Evolutionary conservation across 2,329 filamentous ascomycete species (phyloP).

Genomic region (Aschersonia sp.): DNA sequence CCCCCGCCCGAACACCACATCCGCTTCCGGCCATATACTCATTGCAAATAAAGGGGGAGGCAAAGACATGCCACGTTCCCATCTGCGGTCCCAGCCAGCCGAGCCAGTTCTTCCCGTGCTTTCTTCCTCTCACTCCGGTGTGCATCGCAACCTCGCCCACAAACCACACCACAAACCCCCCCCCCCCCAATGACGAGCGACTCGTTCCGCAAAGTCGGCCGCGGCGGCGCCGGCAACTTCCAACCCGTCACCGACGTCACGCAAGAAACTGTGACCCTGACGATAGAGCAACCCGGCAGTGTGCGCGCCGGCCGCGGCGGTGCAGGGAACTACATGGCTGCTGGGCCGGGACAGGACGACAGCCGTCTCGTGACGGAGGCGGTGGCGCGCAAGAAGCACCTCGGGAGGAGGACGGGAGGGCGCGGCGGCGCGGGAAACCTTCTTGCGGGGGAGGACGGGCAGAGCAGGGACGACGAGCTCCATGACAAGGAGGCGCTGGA

Average conservation of each 20-base stretch:
- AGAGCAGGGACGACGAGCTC: constrained; percentile 10
- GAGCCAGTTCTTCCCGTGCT: too few species aligned
- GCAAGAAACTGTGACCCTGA: not conserved
- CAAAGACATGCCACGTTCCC: too few species aligned
- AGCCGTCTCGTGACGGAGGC: constrained; percentile 18
- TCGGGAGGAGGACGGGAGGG: constrained; percentile 17
- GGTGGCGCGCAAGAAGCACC: constrained; percentile 15
- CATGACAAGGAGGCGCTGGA: constrained; percentile 21
- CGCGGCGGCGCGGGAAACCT: constrained; percentile 46
- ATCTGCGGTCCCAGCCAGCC: too few species aligned
- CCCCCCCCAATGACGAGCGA: constrained; percentile 18
- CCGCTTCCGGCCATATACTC: too few species aligned
- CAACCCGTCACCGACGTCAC: constrained; percentile 27
- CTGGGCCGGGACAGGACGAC: constrained; percentile 17
- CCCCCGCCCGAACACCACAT: too few species aligned
- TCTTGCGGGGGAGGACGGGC: constrained; percentile 13
- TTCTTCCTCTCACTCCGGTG: too few species aligned
- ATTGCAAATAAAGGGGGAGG: too few species aligned
- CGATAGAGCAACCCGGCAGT: constrained; percentile 1
- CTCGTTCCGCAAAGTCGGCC: constrained; percentile 36
- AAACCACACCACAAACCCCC: not conserved
- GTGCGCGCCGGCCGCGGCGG: constrained; percentile 22
- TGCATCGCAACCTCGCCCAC: too few species aligned
- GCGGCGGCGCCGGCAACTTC: constrained; percentile 52
- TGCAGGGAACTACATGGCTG: constrained; percentile 42